Evolutionary conservation across 768 basidiomycete genomes (phyloP).

Genomic region (Leucocoprinus birnbaumii): DNA sequence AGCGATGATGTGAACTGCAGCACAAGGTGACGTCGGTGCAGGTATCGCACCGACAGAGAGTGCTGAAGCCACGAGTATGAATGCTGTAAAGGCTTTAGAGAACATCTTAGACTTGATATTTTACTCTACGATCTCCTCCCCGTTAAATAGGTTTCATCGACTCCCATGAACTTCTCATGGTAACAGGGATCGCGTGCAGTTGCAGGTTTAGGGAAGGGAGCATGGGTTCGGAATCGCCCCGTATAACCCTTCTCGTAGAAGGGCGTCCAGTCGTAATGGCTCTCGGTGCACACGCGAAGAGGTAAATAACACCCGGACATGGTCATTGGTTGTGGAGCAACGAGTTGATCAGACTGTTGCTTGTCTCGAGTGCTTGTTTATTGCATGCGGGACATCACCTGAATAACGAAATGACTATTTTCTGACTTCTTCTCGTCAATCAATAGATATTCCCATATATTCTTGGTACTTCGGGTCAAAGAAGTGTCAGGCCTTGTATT

Average conservation of each 20-base stretch:
- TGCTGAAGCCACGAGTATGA: slow-evolving; percentile 4
- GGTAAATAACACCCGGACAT: slow-evolving; percentile 3
- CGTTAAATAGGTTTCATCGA: not conserved
- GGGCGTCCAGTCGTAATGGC: not conserved
- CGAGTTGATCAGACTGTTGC: not conserved
- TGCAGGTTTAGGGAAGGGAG: not conserved
- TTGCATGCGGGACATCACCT: slow-evolving; percentile 11
- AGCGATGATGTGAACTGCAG: slow-evolving; percentile 25
- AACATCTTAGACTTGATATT: slow-evolving; percentile 1
- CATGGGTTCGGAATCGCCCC: not conserved
- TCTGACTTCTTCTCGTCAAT: too few species aligned
- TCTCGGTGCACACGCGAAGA: not conserved
- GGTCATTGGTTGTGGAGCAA: not conserved
- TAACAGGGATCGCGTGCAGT: not conserved
- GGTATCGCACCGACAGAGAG: slow-evolving; percentile 15
- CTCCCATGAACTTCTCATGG: not conserved
- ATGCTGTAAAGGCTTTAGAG: slow-evolving; percentile 2
- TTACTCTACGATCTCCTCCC: not conserved
- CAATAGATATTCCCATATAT: too few species aligned
- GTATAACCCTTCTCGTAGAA: not conserved
- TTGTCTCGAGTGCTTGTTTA: not conserved
- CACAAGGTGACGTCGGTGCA: slow-evolving; percentile 23
- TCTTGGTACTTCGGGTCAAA: too few species aligned
- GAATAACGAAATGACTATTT: not conserved
- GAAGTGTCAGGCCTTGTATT: too few species aligned